phyloP scores from a whole-genome alignment of 768 basidiomycete genomes.

The Tricholoma sp. region DNA sequence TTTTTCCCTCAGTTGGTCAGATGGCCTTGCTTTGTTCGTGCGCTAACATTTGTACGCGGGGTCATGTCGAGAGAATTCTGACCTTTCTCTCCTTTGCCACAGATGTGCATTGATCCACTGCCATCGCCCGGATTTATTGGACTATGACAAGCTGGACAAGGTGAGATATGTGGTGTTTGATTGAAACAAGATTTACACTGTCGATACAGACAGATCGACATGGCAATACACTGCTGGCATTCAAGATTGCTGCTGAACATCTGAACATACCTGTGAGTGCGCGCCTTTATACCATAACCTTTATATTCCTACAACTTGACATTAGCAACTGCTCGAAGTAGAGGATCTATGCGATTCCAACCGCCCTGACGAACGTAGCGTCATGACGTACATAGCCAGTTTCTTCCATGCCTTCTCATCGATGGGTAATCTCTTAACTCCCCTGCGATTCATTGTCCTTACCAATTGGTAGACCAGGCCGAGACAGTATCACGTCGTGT shows the following conservation, averaged over 20 bases:
- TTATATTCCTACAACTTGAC: neutral
- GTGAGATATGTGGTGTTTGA: slow-evolving; percentile 27
- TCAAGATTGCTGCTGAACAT: slow-evolving; percentile 81
- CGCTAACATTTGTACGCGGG: slow-evolving; percentile 5
- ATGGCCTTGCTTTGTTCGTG: slow-evolving; percentile 90
- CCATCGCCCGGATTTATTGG: slow-evolving; percentile 92
- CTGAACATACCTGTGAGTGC: slow-evolving; percentile 82
- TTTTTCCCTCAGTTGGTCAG: slow-evolving; percentile 89
- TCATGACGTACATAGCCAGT: slow-evolving; percentile 97
- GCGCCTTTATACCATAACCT: slow-evolving; percentile 1
- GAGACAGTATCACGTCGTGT: slow-evolving; percentile 92
- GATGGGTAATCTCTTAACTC: slow-evolving; percentile 62
- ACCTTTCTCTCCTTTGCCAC: slow-evolving; percentile 1
- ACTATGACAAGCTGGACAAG: slow-evolving; percentile 86
- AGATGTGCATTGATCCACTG: slow-evolving; percentile 98
- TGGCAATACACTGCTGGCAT: slow-evolving; percentile 83
- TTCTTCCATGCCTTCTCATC: slow-evolving; percentile 98
- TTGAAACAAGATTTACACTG: neutral
- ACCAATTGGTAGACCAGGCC: slow-evolving; percentile 65
- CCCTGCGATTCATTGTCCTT: slow-evolving; percentile 4
- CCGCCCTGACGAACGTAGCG: slow-evolving; percentile 92
- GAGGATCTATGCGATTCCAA: slow-evolving; percentile 86
- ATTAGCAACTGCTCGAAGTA: slow-evolving; percentile 93
- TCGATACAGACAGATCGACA: slow-evolving; percentile 62
- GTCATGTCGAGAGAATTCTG: slow-evolving; percentile 6